These are phyloP conservation scores for Leptodontidium sp. DNA, from an alignment of 2,329 filamentous ascomycete species.

Conservation along the genomic window DNA sequence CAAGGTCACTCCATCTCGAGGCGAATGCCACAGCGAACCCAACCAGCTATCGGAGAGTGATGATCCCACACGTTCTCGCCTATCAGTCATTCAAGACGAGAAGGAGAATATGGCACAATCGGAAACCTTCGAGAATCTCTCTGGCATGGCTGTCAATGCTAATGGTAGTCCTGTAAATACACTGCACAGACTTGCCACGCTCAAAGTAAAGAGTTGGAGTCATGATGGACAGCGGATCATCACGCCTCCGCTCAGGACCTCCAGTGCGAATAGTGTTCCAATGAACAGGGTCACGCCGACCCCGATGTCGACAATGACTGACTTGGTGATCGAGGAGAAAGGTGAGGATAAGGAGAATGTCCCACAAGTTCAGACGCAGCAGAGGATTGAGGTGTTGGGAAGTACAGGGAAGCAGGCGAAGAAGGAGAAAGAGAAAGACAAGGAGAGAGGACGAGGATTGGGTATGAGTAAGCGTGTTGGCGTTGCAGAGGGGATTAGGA, in stretches of 20 bases:
- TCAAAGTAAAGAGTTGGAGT: slow-evolving; percentile 42
- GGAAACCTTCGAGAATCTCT: slow-evolving; percentile 35
- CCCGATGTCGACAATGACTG: slow-evolving; percentile 28
- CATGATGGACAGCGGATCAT: slow-evolving; percentile 41
- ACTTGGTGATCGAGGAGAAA: slow-evolving; percentile 36
- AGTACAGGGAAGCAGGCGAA: slow-evolving; percentile 25
- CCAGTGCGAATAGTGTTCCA: slow-evolving; percentile 41
- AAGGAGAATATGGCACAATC: slow-evolving; percentile 39
- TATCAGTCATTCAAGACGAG: slow-evolving; percentile 44
- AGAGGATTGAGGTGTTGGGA: slow-evolving; percentile 21
- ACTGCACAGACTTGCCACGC: slow-evolving; percentile 38
- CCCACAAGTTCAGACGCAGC: slow-evolving; percentile 22
- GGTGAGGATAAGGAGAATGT: slow-evolving; percentile 42
- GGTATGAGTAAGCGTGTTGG: slow-evolving; percentile 34
- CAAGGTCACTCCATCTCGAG: slow-evolving; percentile 27
- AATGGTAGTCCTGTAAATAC: slow-evolving; percentile 37
- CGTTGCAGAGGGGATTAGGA: slow-evolving; percentile 42
- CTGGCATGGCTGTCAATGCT: slow-evolving; percentile 20
- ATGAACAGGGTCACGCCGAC: slow-evolving; percentile 15
- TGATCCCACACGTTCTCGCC: slow-evolving; percentile 32
- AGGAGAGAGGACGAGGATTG: slow-evolving; percentile 30
- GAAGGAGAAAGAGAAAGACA: slow-evolving; percentile 35
- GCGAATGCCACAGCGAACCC: slow-evolving; percentile 34
- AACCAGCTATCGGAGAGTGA: slow-evolving; percentile 31
- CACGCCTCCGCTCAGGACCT: slow-evolving; percentile 41